Conservation (phyloP, 2,329 filamentous ascomycete species). For the Raffaelea arxii region DNA sequence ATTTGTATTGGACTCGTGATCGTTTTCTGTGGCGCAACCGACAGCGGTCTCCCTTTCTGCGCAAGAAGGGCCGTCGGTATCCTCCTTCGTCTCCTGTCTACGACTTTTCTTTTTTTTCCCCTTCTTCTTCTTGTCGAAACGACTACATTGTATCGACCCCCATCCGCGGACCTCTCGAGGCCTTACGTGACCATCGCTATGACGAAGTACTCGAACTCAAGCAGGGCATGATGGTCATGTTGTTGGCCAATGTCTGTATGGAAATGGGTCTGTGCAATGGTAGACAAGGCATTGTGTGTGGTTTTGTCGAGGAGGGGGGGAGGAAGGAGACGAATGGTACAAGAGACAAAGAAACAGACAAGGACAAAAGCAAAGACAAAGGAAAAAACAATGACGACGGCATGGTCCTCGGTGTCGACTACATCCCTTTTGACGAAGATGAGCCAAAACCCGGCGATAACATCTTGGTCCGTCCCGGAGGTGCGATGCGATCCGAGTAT, state of each 20-base stretch:
- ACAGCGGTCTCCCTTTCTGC: constrained; percentile 16
- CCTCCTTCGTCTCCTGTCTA: too few relatives aligned
- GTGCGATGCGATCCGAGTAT: too few relatives aligned
- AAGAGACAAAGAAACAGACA: not conserved
- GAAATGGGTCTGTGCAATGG: constrained; percentile 33
- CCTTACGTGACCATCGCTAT: constrained; percentile 35
- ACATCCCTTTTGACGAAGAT: constrained; percentile 1
- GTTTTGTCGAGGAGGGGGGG: constrained; percentile 25
- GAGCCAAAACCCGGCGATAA: not conserved
- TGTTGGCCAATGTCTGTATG: constrained; percentile 39
- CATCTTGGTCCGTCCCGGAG: not conserved
- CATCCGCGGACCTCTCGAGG: constrained; percentile 19
- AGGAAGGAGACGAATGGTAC: constrained; percentile 9
- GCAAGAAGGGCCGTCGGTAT: constrained; percentile 14
- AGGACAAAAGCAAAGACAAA: not conserved
- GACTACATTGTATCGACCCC: too few relatives aligned
- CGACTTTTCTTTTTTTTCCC: too few relatives aligned
- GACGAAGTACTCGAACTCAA: constrained; percentile 34
- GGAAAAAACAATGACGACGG: not conserved
- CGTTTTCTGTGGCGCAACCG: constrained; percentile 25
- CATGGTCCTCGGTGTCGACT: not conserved
- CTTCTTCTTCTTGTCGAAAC: too few relatives aligned
- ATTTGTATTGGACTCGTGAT: constrained; percentile 26
- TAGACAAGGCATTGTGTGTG: constrained; percentile 33
- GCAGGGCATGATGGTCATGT: constrained; percentile 39